Conservation (phyloP, 768 basidiomycete species). For the Termitomyces heimii region DNA sequence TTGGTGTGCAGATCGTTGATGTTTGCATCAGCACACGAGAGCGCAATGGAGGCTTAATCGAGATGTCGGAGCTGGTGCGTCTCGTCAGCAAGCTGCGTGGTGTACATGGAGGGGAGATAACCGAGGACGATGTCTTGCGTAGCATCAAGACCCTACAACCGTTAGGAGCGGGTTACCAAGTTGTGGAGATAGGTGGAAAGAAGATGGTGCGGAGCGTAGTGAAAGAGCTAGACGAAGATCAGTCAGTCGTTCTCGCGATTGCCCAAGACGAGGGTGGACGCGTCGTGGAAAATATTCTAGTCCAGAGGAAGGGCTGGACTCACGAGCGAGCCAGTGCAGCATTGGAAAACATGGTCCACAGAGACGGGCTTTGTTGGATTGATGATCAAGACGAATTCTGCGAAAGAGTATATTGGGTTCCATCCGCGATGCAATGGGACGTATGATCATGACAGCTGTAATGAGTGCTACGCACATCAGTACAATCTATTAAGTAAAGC, state of each 20-base stretch:
- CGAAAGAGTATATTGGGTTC: constrained; percentile 79
- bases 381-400: constrained; percentile 77
- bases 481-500: background rate
- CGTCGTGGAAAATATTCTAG: constrained; percentile 58
- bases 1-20: constrained; percentile 93
- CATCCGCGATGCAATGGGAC: constrained; percentile 85
- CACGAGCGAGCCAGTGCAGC: constrained; percentile 69
- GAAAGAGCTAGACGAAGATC: constrained; percentile 86
- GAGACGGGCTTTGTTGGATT: constrained; percentile 92
- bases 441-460: constrained; percentile 25
- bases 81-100: constrained; percentile 75
- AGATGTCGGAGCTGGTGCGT: constrained; percentile 78
- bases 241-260: constrained; percentile 73
- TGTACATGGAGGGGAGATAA: constrained; percentile 61
- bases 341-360: constrained; percentile 83
- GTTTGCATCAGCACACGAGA: constrained; percentile 85
- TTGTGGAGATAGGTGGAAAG: constrained; percentile 65
- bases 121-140: constrained; percentile 77
- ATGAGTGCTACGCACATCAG: background rate
- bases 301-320: constrained; percentile 68
- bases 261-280: constrained; percentile 65
- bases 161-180: constrained; percentile 87
- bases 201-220: constrained; percentile 89
- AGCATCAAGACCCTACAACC: constrained; percentile 87
- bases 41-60: constrained; percentile 89